Base-by-base conservation (phyloP, 768 basidiomycete genomes). In the Mycena filopes region DNA sequence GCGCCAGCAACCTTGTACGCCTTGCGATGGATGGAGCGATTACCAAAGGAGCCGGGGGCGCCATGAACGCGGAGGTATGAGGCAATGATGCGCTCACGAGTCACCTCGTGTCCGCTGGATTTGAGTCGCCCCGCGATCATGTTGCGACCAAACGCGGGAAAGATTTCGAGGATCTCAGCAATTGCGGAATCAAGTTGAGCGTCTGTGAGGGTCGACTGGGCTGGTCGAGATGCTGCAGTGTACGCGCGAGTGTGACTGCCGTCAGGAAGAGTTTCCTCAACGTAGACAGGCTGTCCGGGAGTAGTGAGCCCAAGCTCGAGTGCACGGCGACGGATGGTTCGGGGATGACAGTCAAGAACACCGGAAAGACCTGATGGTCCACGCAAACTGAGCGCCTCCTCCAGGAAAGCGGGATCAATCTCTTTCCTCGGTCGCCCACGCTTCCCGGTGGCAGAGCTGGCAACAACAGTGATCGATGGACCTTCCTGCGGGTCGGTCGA, bases 1-100 rank as follows among this genome's bases (percentile, higher is more conserved):
- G 70, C 72, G 1, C 78, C 78, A 2, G 75, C 64, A 1, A 81
- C 80, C 6, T 58, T 56, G 63, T 83, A 83, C 5, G 63, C 67
- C 25, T 67, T 33, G 3, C 76, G 62, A 12, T 69, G 40, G 33
- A 79, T 78, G 3, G 60, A 54, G 2, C 70, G 72, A 13, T 56
- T 47, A 36, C 72, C 73, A 71, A 80, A 78, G n/a, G 53, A 25
- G 2, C 36, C 50, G 15, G 72, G 66, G 13, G 66, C 29, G 49
- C 75, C 73, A 55, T 71, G 60, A 18, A 77, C 68, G 23, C 66
- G 71, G 11, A 54, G 36, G 42, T 63, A 70, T 4, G 70, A 70
- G 21, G 43, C 63, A 28, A 26, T 26, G 12, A 78, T 66, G 8
- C 70, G 67, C 2, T 47, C 46, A 8, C 60, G 26, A 18, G 74